phyloP scores from a whole-genome alignment of 2,329 filamentous ascomycete genomes.

The Ophiostoma piceae region DNA sequence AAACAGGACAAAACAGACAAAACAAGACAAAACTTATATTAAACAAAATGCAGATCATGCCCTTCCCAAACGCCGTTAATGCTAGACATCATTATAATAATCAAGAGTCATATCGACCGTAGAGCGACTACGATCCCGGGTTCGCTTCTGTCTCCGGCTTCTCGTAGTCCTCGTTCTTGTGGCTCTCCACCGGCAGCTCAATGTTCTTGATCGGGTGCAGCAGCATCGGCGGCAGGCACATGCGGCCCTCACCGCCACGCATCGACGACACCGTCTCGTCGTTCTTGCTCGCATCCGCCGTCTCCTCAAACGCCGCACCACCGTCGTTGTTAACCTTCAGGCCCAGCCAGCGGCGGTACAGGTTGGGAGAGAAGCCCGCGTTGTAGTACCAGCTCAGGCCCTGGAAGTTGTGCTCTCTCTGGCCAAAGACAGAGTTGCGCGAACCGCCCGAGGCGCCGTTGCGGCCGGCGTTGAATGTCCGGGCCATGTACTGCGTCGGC shows the following conservation, averaged over 20 bases:
- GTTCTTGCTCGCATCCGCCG: conserved; percentile 48
- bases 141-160: conserved; percentile 48
- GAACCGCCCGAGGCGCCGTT: conserved; percentile 72
- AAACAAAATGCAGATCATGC: conserved; percentile 8
- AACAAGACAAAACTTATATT: neutral
- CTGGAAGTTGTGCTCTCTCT: conserved; percentile 81
- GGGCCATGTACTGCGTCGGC: conserved; percentile 72
- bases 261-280: conserved; percentile 47
- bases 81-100: conserved; percentile 10
- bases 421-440: conserved; percentile 68
- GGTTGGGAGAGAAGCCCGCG: conserved; percentile 69
- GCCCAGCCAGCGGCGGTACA: conserved; percentile 84
- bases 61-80: conserved; percentile 13
- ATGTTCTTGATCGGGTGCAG: conserved; percentile 83
- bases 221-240: conserved; percentile 87
- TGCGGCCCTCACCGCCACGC: conserved; percentile 69
- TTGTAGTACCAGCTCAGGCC: conserved; percentile 93
- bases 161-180: conserved; percentile 44
- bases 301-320: conserved; percentile 68
- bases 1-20: neutral
- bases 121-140: conserved; percentile 38
- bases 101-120: neutral
- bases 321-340: conserved; percentile 73
- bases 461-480: conserved; percentile 72
- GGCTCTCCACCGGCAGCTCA: conserved; percentile 57